phyloP scores from a whole-genome alignment of 2,329 filamentous ascomycete species.

The Botrytis pseudocinerea region DNA sequence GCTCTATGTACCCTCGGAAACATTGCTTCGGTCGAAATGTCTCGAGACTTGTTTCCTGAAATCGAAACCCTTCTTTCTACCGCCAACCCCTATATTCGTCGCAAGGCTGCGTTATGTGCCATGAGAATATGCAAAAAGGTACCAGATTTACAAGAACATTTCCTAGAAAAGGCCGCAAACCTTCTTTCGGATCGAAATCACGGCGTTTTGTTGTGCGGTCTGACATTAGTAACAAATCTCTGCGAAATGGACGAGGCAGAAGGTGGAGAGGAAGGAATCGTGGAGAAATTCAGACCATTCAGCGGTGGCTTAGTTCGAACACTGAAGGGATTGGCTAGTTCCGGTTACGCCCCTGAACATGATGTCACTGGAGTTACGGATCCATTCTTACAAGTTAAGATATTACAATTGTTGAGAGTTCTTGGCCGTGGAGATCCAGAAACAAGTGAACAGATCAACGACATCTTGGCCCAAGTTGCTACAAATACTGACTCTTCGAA shows the following conservation, averaged over 20 bases:
- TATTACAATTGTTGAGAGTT: conserved; percentile 81
- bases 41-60: conserved; percentile 92
- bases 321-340: conserved; percentile 87
- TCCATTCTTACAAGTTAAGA: conserved; percentile 96
- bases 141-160: conserved; percentile 95
- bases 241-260: conserved; percentile 95
- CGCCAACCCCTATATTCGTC: conserved; percentile 95
- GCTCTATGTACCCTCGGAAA: conserved; percentile 96
- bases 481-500: conserved; percentile 98
- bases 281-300: conserved; percentile 86
- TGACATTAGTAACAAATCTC: conserved; percentile 87
- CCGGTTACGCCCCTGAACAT: conserved; percentile 95
- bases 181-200: conserved; percentile 92
- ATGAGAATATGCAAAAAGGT: conserved; percentile 99
- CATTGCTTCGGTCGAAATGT: conserved; percentile 98
- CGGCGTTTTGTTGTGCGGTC: conserved; percentile 86
- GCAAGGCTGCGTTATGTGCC: conserved; percentile 96
- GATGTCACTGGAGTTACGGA: conserved; percentile 98
- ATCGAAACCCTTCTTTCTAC: conserved; percentile 90
- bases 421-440: conserved; percentile 82
- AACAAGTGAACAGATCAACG: conserved; percentile 96
- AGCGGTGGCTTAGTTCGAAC: conserved; percentile 86
- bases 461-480: conserved; percentile 94
- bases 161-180: conserved; percentile 87
- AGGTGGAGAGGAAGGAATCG: conserved; percentile 82